Percentiles rank a stretch among this genome's conserved stretches.
phyloP scores from a whole-genome alignment of 768 basidiomycete species.

The Vishniacozyma victoriae region DNA sequence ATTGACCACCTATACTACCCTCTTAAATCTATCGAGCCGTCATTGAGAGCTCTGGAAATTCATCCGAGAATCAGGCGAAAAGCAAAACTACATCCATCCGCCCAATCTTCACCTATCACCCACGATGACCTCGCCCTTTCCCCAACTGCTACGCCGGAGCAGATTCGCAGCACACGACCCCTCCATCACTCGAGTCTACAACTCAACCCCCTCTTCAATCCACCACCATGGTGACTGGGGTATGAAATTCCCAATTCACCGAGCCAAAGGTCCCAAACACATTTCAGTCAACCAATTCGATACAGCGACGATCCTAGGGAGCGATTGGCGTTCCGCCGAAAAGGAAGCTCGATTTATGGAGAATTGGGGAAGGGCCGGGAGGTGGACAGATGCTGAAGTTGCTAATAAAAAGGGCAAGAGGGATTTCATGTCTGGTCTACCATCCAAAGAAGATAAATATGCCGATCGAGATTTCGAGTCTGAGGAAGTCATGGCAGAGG shows the following conservation, averaged over 20 bases:
- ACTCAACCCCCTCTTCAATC: slow-evolving; percentile 36
- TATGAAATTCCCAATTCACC: slow-evolving; percentile 34
- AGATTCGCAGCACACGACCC: slow-evolving; percentile 43
- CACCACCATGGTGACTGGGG: slow-evolving; percentile 38
- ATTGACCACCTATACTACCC: too few relatives aligned
- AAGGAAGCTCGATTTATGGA: slow-evolving; percentile 40
- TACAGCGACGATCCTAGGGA: slow-evolving; percentile 30
- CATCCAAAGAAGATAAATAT: not conserved
- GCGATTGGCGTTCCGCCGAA: slow-evolving; percentile 42
- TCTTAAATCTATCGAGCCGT: too few relatives aligned
- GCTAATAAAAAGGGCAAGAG: not conserved
- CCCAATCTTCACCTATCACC: too few relatives aligned
- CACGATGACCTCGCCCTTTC: slow-evolving; percentile 34
- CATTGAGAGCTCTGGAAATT: too few relatives aligned
- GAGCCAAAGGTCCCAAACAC: slow-evolving; percentile 28
- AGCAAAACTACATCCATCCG: too few relatives aligned
- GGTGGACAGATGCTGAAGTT: slow-evolving; percentile 51
- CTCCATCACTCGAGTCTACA: slow-evolving; percentile 43
- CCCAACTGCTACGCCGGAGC: slow-evolving; percentile 38
- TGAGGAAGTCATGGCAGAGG: not conserved
- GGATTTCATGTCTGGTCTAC: too few relatives aligned
- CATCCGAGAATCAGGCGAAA: too few relatives aligned
- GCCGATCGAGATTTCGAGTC: not conserved
- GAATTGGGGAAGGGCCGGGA: slow-evolving; percentile 34
- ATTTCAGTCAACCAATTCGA: slow-evolving; percentile 39